Conservation (phyloP, 345 rosid genomes). For the Isatis tinctoria region DNA sequence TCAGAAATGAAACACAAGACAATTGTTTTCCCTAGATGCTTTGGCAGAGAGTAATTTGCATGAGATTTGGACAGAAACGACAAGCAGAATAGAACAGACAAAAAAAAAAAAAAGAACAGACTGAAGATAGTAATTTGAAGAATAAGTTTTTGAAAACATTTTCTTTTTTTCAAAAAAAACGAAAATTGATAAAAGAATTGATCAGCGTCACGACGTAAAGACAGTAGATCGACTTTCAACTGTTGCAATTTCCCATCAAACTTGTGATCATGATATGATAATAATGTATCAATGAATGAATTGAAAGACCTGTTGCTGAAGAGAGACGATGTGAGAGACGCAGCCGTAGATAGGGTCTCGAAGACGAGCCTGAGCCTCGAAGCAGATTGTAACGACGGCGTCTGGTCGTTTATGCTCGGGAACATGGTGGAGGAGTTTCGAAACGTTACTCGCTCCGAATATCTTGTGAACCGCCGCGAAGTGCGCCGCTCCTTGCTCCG, state of each 20-base stretch:
- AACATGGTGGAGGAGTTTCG: conserved; percentile 63
- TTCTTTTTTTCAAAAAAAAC: no score
- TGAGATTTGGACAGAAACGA: neutral
- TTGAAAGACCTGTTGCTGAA: conserved; percentile 61
- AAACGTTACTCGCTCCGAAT: conserved; percentile 89
- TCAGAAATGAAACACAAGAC: neutral
- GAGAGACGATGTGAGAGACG: conserved; percentile 69
- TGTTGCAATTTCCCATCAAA: conserved; percentile 1
- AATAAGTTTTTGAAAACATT: neutral
- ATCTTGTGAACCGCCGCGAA: conserved; percentile 85
- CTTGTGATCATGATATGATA: neutral
- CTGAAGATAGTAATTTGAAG: neutral
- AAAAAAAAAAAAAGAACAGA: neutral
- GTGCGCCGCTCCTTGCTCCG: conserved; percentile 80
- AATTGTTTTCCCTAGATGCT: neutral
- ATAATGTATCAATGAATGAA: neutral
- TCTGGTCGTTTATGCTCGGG: conserved; percentile 61
- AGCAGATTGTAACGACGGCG: conserved; percentile 67
- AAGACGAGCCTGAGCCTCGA: conserved; percentile 73
- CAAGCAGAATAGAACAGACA: neutral
- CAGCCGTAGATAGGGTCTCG: conserved; percentile 80
- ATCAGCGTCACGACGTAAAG: conserved; percentile 14
- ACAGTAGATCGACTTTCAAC: conserved; percentile 17
- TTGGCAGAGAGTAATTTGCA: neutral
- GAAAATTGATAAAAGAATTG: conserved; percentile 8